Evolutionary conservation across 2,329 filamentous ascomycete genomes (phyloP).

Genomic region (Celoporthe dispersa): DNA sequence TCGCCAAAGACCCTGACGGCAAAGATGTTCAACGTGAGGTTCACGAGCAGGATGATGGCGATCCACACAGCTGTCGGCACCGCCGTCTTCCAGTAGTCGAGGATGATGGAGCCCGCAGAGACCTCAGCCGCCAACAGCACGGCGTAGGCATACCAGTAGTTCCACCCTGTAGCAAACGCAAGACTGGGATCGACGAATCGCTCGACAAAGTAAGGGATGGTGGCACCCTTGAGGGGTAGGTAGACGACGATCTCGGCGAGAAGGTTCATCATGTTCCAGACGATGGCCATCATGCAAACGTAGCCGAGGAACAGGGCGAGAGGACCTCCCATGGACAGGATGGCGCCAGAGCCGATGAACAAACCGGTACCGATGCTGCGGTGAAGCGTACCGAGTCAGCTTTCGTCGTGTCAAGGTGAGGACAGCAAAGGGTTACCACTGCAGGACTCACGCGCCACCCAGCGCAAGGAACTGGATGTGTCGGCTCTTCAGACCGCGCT

Average conservation of each 20-base stretch:
- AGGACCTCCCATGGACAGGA: constrained; percentile 67
- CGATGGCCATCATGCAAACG: constrained; percentile 69
- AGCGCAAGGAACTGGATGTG: constrained; percentile 30
- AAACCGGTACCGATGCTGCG: constrained; percentile 75
- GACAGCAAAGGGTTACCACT: neutral
- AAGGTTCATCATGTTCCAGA: constrained; percentile 76
- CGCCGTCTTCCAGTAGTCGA: constrained; percentile 39
- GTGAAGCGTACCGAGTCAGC: constrained; percentile 34
- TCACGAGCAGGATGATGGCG: constrained; percentile 27
- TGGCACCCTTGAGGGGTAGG: constrained; percentile 76
- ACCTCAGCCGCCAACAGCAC: constrained; percentile 53
- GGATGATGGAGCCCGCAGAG: constrained; percentile 49
- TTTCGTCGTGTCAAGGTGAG: neutral
- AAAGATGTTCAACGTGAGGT: constrained; percentile 27
- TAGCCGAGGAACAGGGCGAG: constrained; percentile 71
- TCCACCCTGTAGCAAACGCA: constrained; percentile 60
- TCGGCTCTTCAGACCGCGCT: constrained; percentile 30
- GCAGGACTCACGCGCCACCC: constrained; percentile 26
- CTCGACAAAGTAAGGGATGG: constrained; percentile 72
- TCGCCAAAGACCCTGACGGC: constrained; percentile 29
- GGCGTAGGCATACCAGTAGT: constrained; percentile 52
- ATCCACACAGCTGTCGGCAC: constrained; percentile 29
- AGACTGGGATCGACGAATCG: constrained; percentile 70
- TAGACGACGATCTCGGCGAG: constrained; percentile 77
- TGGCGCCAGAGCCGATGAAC: constrained; percentile 69